These are phyloP conservation scores for Phlegmacium glaucopus DNA, from an alignment of 768 basidiomycete species.

Conservation along the genomic window DNA sequence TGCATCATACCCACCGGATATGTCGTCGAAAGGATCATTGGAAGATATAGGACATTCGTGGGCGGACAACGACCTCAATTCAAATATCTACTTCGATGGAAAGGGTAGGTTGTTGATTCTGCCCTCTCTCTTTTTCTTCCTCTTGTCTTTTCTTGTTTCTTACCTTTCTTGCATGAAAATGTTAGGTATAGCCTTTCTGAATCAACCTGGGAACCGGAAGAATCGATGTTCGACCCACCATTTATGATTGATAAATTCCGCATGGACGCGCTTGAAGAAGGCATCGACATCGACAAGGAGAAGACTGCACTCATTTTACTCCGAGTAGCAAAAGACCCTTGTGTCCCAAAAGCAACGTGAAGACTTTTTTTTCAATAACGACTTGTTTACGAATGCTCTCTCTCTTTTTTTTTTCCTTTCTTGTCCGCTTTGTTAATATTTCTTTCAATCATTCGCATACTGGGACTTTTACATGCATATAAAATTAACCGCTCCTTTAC, in stretches of 20 bases:
- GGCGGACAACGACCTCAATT: constrained; percentile 19
- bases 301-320: constrained; percentile 23
- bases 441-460: too few relatives aligned
- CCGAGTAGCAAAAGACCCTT: constrained; percentile 27
- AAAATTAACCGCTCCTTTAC: too few relatives aligned
- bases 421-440: not conserved
- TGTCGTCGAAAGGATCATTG: constrained; percentile 33
- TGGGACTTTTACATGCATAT: too few relatives aligned
- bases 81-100: constrained; percentile 39
- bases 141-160: not conserved
- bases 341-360: constrained; percentile 1
- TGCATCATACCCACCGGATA: constrained; percentile 15
- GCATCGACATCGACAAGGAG: constrained; percentile 22
- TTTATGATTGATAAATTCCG: constrained; percentile 29
- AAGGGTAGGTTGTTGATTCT: constrained; percentile 25
- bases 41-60: constrained; percentile 22
- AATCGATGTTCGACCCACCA: constrained; percentile 22
- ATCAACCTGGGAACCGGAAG: constrained; percentile 34
- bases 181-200: constrained; percentile 30
- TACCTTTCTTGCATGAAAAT: not conserved
- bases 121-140: not conserved
- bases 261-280: constrained; percentile 23
- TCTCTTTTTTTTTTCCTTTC: constrained; percentile 7
- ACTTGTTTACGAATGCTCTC: constrained; percentile 4
- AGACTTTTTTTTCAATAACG: too few relatives aligned